Evolutionary conservation across 345 rosid genomes (phyloP).

Genomic region (Syzygium aromaticum): DNA sequence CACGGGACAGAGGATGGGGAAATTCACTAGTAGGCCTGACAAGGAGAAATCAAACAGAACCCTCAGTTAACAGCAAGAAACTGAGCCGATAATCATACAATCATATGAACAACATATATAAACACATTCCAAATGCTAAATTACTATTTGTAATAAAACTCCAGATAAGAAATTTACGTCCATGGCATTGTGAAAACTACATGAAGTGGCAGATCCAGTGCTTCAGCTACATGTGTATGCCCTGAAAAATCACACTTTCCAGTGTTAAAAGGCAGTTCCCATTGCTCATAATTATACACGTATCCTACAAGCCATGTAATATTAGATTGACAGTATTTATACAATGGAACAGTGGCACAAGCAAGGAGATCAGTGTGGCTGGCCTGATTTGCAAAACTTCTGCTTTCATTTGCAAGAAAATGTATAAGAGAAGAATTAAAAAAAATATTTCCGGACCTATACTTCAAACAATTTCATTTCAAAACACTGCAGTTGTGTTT

Average conservation of each 20-base stretch:
- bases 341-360: not conserved
- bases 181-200: conserved; percentile 57
- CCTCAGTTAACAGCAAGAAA: not conserved
- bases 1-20: conserved; percentile 50
- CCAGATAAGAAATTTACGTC: conserved; percentile 34
- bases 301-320: not conserved
- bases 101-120: not conserved
- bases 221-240: conserved; percentile 49
- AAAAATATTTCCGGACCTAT: not conserved
- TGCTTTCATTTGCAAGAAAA: not conserved
- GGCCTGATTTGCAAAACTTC: not conserved
- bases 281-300: not conserved
- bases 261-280: not conserved
- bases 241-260: conserved; percentile 15
- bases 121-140: not conserved
- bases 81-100: not conserved
- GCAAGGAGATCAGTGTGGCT: not conserved
- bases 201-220: conserved; percentile 34
- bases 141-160: not conserved
- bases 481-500: not conserved
- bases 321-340: not conserved
- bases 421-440: not conserved
- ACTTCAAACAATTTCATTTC: fast-evolving
- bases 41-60: not conserved
- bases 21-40: conserved; percentile 48